Percentiles rank a stretch among this genome's conserved stretches.
These are phyloP conservation scores for Neurospora cerealis DNA, from an alignment of 495 filamentous ascomycete genomes.

Conservation along the genomic window DNA sequence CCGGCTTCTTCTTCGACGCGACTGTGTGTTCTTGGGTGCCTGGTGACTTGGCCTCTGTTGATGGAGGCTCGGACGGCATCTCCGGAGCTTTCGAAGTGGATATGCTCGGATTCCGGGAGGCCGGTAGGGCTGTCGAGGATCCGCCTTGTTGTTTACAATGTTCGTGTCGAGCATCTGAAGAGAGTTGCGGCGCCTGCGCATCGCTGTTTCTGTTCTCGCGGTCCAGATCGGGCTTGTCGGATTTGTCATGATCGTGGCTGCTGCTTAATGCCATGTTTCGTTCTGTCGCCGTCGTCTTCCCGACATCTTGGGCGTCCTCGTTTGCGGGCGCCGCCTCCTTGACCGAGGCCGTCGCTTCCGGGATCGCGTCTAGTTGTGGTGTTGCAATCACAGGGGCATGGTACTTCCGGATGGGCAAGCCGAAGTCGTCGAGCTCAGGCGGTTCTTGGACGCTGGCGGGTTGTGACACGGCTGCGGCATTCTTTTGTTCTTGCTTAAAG, in stretches of 20 bases:
- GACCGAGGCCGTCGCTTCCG: background rate
- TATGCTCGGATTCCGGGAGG: background rate
- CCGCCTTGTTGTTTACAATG: background rate
- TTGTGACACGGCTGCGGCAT: background rate
- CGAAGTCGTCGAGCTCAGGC: slow-evolving; percentile 46
- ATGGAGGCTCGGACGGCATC: background rate
- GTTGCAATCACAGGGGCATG: slow-evolving; percentile 6
- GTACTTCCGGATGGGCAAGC: slow-evolving; percentile 39
- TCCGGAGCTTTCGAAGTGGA: background rate
- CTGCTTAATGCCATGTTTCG: background rate
- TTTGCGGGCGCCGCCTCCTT: background rate
- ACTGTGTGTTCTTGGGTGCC: background rate
- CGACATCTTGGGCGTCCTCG: background rate
- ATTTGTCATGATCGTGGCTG: background rate
- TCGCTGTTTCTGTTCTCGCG: background rate
- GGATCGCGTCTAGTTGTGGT: background rate
- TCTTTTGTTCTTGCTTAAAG: background rate
- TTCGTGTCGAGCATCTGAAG: slow-evolving; percentile 4
- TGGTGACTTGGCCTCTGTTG: background rate
- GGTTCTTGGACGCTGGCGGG: slow-evolving; percentile 18
- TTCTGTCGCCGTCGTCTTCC: background rate
- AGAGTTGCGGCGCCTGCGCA: slow-evolving; percentile 1
- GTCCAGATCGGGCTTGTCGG: slow-evolving; percentile 1
- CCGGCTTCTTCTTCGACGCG: background rate
- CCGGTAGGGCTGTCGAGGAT: background rate